Percentiles rank a stretch among this genome's conserved stretches.
phyloP scores from a whole-genome alignment of 1,139 yeast species.

The Meyerozyma smithsonii region DNA sequence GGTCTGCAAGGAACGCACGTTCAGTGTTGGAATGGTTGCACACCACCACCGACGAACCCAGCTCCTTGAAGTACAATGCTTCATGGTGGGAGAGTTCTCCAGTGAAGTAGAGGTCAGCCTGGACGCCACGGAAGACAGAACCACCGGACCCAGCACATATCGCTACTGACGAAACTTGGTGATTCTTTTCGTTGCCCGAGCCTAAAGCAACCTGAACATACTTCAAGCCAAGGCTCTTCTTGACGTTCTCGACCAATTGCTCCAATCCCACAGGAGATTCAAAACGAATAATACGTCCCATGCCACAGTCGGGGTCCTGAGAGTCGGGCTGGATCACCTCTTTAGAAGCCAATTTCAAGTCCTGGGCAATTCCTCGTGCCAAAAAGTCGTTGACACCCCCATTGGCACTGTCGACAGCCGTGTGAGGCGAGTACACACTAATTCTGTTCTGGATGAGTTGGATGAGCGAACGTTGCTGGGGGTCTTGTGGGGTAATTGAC shows the following conservation, averaged over 20 bases:
- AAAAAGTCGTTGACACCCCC: conserved; percentile 96
- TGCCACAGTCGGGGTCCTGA: conserved; percentile 56
- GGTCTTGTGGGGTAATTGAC: conserved; percentile 58
- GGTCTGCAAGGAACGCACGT: conserved; percentile 62
- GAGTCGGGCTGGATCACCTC: conserved; percentile 24
- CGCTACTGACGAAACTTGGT: conserved; percentile 54
- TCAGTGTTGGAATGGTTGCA: conserved; percentile 94
- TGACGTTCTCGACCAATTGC: conserved; percentile 49
- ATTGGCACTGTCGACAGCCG: conserved; percentile 88
- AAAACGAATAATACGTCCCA: conserved; percentile 71
- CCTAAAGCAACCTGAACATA: conserved; percentile 63
- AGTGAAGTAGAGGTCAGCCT: conserved; percentile 77
- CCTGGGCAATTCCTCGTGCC: conserved; percentile 52
- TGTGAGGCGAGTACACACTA: conserved; percentile 92
- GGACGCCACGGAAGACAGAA: conserved; percentile 53
- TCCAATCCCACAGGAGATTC: conserved; percentile 37
- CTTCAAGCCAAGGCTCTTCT: conserved; percentile 45
- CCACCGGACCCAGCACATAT: conserved; percentile 97
- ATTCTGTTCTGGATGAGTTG: conserved; percentile 69
- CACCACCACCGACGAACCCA: conserved; percentile 67
- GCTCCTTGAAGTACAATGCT: conserved; percentile 63
- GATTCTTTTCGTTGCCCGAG: conserved; percentile 23
- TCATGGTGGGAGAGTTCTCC: conserved; percentile 97
- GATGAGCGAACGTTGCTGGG: conserved; percentile 78
- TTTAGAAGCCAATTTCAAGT: conserved; percentile 17